Base-by-base conservation (phyloP, 768 basidiomycete species). In the Tulasnella sp. region DNA sequence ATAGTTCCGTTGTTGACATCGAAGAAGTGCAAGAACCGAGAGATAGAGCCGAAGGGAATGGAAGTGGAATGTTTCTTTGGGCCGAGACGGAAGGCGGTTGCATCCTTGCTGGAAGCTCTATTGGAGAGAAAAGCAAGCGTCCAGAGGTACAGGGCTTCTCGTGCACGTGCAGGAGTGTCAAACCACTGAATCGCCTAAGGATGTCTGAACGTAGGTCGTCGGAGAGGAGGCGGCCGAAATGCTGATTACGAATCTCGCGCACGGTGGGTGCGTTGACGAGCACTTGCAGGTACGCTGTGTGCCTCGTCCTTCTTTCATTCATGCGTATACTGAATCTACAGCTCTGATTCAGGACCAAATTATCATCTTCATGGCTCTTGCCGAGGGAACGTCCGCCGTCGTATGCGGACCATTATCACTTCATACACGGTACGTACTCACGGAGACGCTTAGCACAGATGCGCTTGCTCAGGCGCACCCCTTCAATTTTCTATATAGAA, bases 181-280 rank as follows among this genome's bases (percentile, higher is more conserved):
- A 0, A 69, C 69, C 51, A 63, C 64, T 1, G 77, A n/a, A n/a
- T n/a, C n/a, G n/a, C n/a, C n/a, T n/a, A n/a, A n/a, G 34, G 7
- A 15, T 38, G 5, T 38, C 34, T 38, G 15, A 38, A 5, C 15
- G 5, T 38, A 38, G 34, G 34, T 15, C 15, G 34, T 86, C 8
- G 87, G 85, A 11, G 72, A 75, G 44, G 76, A 77, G 58, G 86
- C 87, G 19, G 86, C 83, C 2, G 67, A 72, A 13, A 80, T 83
- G 62, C 68, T 88, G 8, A 65, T 80, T 34, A 72, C 72, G 60
- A 85, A 81, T 49, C 65, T 88, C 58, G 68, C 75, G 11, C 76
- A 79, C n/a, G 84, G 76, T 4, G 86, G 85, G 27, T 86, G 84
- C 64, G 82, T 88, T 1, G 88, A 90, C 63, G 87, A 78, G 60